Percentiles rank a stretch among this genome's conserved stretches.
These are phyloP conservation scores for Gaeumannomyces sp. DNA, from an alignment of 2,329 filamentous ascomycete genomes.

Conservation along the genomic window DNA sequence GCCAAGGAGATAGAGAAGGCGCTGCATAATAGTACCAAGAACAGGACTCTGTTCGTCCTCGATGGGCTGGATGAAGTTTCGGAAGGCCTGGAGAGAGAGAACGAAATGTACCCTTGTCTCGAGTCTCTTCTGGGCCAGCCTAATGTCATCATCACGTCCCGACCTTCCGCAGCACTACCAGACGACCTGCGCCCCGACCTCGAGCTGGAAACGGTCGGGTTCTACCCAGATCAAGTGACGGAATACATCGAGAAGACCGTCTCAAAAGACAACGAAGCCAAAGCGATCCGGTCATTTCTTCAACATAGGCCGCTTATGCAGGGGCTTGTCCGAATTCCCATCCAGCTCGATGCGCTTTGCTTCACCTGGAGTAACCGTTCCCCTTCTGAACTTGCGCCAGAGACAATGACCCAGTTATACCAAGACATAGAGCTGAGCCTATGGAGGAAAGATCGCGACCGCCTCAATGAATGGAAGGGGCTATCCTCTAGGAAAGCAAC, in stretches of 20 bases:
- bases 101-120: constrained; percentile 21
- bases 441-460: constrained; percentile 32
- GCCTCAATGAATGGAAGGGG: background rate
- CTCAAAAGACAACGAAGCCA: constrained; percentile 12
- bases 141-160: constrained; percentile 34
- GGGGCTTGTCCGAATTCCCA: constrained; percentile 33
- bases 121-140: constrained; percentile 24
- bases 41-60: constrained; percentile 31
- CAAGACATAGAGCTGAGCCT: constrained; percentile 25
- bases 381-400: constrained; percentile 8
- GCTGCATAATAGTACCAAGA: constrained; percentile 5
- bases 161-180: constrained; percentile 22
- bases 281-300: constrained; percentile 27
- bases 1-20: constrained; percentile 14
- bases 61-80: constrained; percentile 38
- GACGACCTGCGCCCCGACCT: constrained; percentile 22
- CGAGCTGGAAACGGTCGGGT: constrained; percentile 34
- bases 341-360: constrained; percentile 38
- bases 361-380: constrained; percentile 26
- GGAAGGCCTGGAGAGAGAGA: constrained; percentile 13
- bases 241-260: constrained; percentile 22
- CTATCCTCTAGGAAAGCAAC: constrained; percentile 21
- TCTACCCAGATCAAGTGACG: constrained; percentile 28
- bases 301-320: constrained; percentile 25
- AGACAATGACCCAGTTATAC: constrained; percentile 33